Evolutionary conservation across 371 early-diverging fungal genomes (phyloP).

Genomic region (Mucor racemosus): DNA sequence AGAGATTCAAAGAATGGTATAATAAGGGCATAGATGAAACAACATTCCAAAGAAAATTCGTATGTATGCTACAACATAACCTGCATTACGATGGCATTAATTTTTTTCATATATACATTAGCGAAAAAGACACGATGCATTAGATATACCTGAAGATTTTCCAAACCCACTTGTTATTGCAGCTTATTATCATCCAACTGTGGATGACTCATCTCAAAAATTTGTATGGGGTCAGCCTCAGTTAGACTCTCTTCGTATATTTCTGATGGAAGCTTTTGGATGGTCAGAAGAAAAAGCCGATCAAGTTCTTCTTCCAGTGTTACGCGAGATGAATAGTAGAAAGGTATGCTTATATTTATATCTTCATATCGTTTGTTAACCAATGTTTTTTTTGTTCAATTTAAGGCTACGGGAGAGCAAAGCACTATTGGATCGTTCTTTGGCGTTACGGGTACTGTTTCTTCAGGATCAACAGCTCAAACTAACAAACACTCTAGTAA

Average conservation of each 20-base stretch:
- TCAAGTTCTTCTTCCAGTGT: slow-evolving; percentile 77
- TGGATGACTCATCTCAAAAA: slow-evolving; percentile 66
- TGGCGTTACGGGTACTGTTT: slow-evolving; percentile 25
- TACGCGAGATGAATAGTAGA: slow-evolving; percentile 68
- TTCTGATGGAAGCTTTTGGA: slow-evolving; percentile 45
- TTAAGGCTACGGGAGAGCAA: slow-evolving; percentile 40
- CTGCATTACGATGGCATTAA: neutral
- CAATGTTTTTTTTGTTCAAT: slow-evolving; percentile 3
- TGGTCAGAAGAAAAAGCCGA: slow-evolving; percentile 61
- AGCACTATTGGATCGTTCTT: slow-evolving; percentile 52
- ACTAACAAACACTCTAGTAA: slow-evolving; percentile 48
- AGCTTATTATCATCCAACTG: slow-evolving; percentile 84
- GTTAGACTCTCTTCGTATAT: slow-evolving; percentile 73
- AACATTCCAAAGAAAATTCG: slow-evolving; percentile 61
- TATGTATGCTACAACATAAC: slow-evolving; percentile 37
- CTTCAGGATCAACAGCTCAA: slow-evolving; percentile 18
- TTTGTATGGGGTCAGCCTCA: slow-evolving; percentile 91
- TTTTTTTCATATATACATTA: slow-evolving; percentile 28
- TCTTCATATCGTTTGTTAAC: neutral
- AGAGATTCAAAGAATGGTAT: slow-evolving; percentile 71
- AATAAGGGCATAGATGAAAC: slow-evolving; percentile 51
- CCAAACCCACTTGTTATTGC: slow-evolving; percentile 78
- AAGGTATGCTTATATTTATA: slow-evolving; percentile 28
- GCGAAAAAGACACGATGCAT: slow-evolving; percentile 51
- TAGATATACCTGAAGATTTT: slow-evolving; percentile 75